phyloP scores from a whole-genome alignment of 257 asterid genomes.

The Ocimum tenuiflorum region DNA sequence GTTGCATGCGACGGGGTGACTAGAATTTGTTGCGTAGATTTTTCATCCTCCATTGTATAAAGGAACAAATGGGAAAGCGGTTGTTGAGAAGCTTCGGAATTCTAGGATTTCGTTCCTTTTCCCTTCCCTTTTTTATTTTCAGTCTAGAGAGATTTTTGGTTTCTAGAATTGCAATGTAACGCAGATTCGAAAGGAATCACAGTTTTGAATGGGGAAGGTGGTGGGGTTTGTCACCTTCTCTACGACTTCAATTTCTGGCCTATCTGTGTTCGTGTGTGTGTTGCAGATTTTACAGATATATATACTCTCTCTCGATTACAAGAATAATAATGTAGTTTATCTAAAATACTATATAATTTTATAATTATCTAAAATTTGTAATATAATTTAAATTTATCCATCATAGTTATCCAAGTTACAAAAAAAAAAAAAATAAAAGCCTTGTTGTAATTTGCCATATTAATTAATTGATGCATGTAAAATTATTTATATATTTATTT shows the following conservation, averaged over 20 bases:
- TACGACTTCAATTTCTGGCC: not conserved
- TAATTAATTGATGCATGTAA: no score
- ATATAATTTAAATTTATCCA: no score
- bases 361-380: no score
- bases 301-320: no score
- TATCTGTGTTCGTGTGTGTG: not conserved
- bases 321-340: no score
- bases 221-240: conserved; percentile 7
- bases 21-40: not conserved
- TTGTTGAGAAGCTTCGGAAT: not conserved
- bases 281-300: no score
- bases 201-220: not conserved
- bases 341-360: no score
- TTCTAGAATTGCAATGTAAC: not conserved
- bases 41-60: not conserved
- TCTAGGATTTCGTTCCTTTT: not conserved
- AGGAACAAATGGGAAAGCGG: no score
- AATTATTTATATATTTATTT: no score
- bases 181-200: conserved; percentile 5
- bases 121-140: not conserved
- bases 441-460: no score
- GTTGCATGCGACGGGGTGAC: conserved; percentile 20
- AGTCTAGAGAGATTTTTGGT: not conserved
- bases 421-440: no score
- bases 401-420: no score